These are phyloP conservation scores for Austropuccinia psidii DNA, from an alignment of 1,284 basidiomycete species.

Conservation along the genomic window DNA sequence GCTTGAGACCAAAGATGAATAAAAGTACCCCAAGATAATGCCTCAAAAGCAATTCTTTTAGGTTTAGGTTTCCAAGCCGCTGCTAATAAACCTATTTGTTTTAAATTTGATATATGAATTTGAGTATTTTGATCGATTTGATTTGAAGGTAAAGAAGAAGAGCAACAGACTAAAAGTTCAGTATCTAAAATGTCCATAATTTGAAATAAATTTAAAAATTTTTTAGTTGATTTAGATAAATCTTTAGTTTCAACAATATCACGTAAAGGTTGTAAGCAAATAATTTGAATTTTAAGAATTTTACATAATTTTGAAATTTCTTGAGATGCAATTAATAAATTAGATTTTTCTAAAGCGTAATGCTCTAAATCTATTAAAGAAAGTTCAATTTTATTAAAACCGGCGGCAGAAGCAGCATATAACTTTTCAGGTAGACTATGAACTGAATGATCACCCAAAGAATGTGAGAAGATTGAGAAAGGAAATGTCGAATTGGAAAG, in stretches of 20 bases:
- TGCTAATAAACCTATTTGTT: slow-evolving; percentile 40
- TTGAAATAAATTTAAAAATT: slow-evolving; percentile 40
- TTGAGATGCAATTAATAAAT: slow-evolving; percentile 42
- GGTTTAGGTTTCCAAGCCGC: slow-evolving; percentile 36
- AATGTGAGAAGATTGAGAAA: slow-evolving; percentile 26
- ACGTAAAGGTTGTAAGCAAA: slow-evolving; percentile 48
- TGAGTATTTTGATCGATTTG: slow-evolving; percentile 37
- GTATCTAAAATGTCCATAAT: slow-evolving; percentile 43
- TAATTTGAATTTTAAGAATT: slow-evolving; percentile 43
- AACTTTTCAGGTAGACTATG: slow-evolving; percentile 13
- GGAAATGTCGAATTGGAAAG: no score
- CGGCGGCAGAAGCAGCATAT: neutral
- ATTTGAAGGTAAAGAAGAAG: slow-evolving; percentile 42
- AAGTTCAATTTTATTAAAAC: slow-evolving; percentile 4
- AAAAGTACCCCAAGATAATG: slow-evolving; percentile 43
- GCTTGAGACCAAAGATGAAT: slow-evolving; percentile 46
- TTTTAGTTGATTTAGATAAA: slow-evolving; percentile 33
- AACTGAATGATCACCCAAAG: slow-evolving; percentile 23
- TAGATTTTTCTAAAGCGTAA: neutral
- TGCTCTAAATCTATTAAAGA: slow-evolving; percentile 17
- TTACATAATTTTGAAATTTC: slow-evolving; percentile 42
- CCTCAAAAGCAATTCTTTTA: slow-evolving; percentile 44
- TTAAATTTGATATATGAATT: neutral
- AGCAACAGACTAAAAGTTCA: slow-evolving; percentile 43
- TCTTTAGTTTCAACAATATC: slow-evolving; percentile 42